Percentiles rank a stretch among this genome's conserved stretches.
These are phyloP conservation scores for Citrus sp. DNA, from an alignment of 345 rosid genomes.

Conservation along the genomic window DNA sequence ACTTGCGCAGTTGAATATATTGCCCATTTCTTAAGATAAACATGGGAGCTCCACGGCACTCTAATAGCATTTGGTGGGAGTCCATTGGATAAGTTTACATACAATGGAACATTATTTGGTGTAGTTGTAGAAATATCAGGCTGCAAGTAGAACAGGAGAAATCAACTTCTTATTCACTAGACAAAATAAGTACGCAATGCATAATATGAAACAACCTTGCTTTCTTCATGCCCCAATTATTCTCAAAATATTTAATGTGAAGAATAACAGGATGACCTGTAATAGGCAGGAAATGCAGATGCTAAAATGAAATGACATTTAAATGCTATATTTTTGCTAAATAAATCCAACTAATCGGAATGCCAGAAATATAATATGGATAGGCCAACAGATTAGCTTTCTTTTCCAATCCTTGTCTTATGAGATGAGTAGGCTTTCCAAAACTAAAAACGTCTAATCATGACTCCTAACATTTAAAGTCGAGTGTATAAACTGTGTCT, in stretches of 20 bases:
- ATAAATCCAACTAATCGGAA: not conserved
- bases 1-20: slow-evolving; percentile 36
- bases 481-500: not conserved
- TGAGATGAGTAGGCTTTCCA: not conserved
- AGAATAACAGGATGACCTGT: not conserved
- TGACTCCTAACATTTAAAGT: not conserved
- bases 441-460: not conserved
- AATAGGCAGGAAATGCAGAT: not conserved
- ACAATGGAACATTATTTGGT: slow-evolving; percentile 20
- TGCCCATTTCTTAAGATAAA: slow-evolving; percentile 43
- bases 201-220: not conserved
- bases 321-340: not conserved
- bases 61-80: slow-evolving; percentile 13
- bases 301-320: not conserved
- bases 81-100: slow-evolving; percentile 23
- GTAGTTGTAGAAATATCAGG: slow-evolving; percentile 30
- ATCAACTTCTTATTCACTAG: not conserved
- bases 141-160: slow-evolving; percentile 36
- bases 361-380: not conserved
- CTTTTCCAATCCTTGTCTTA: not conserved
- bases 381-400: not conserved
- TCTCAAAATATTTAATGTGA: not conserved
- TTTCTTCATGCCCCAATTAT: not conserved
- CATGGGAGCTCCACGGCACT: slow-evolving; percentile 15
- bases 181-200: not conserved